phyloP scores from a whole-genome alignment of 495 filamentous ascomycete genomes.

The Physcia stellaris region DNA sequence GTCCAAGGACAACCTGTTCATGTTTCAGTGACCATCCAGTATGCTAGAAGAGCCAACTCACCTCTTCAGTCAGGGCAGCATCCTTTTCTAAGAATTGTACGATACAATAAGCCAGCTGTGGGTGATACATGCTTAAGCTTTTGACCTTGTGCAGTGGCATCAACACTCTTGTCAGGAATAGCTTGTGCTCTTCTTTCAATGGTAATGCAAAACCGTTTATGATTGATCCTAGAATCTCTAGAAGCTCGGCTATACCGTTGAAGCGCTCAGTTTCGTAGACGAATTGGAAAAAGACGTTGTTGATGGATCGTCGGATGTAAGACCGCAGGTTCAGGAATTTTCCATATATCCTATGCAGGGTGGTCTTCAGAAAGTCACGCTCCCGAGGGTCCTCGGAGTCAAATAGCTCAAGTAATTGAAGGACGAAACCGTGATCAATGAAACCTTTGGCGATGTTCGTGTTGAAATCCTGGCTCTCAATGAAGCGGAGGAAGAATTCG shows the following conservation, averaged over 20 bases:
- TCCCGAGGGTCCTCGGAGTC: slow-evolving; percentile 97
- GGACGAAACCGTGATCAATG: slow-evolving; percentile 95
- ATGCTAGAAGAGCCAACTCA: slow-evolving; percentile 31
- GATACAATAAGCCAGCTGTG: slow-evolving; percentile 96
- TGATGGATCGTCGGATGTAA: slow-evolving; percentile 95
- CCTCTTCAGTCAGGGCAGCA: slow-evolving; percentile 91
- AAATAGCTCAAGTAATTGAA: slow-evolving; percentile 92
- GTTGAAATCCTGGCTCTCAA: slow-evolving; percentile 99
- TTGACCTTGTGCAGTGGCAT: slow-evolving; percentile 96
- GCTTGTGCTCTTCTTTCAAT: slow-evolving; percentile 96
- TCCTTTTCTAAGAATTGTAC: slow-evolving; percentile 99
- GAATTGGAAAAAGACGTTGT: slow-evolving; percentile 99
- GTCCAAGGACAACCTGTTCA: slow-evolving; percentile 73
- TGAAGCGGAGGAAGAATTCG: slow-evolving; percentile 97
- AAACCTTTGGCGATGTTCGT: slow-evolving; percentile 99
- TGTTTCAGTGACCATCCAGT: slow-evolving; percentile 4
- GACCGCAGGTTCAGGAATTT: slow-evolving; percentile 97
- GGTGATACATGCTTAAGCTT: slow-evolving; percentile 99
- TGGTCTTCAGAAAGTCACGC: slow-evolving; percentile 96
- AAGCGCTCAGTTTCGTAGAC: slow-evolving; percentile 97
- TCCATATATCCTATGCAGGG: slow-evolving; percentile 93
- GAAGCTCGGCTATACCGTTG: slow-evolving; percentile 91
- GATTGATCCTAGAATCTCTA: slow-evolving; percentile 96
- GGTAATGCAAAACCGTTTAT: slow-evolving; percentile 98
- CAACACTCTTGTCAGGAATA: slow-evolving; percentile 88